A percentile compares a stretch with the other conserved stretches of the same genome.
Evolutionary conservation across 2,329 filamentous ascomycete genomes (phyloP).

Genomic region (Ceratocystis papillata): DNA sequence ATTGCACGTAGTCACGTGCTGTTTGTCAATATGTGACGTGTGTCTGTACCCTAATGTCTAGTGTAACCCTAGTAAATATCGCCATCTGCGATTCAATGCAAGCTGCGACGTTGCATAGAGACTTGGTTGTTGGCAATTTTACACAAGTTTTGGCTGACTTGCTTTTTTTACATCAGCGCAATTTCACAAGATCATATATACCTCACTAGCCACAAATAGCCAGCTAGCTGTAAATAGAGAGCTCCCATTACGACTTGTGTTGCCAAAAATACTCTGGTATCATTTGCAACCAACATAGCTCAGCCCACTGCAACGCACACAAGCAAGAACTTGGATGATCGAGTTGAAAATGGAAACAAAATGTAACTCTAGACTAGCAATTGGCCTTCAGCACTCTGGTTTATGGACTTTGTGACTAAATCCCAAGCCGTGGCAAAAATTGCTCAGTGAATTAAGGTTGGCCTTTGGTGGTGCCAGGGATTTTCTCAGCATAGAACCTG

Average conservation of each 20-base stretch:
- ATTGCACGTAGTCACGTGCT: conserved; percentile 6
- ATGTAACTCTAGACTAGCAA: neutral
- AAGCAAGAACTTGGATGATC: neutral
- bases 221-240: neutral
- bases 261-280: neutral
- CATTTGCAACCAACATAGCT: neutral
- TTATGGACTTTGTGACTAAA: neutral
- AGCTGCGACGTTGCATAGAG: neutral
- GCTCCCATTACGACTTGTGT: neutral
- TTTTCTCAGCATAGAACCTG: no score
- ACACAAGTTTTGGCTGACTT: no score
- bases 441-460: neutral
- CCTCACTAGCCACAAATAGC: neutral
- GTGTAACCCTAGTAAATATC: neutral
- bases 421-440: neutral
- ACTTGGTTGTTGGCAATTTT: neutral
- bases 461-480: no score
- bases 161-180: no score
- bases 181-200: no score
- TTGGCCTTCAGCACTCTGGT: no score
- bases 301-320: neutral
- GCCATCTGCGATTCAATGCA: neutral
- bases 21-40: neutral
- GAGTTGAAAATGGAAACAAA: neutral
- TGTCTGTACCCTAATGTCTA: neutral